Evolutionary conservation across 345 rosid species (phyloP).

Genomic region (Populus ilicifolia): DNA sequence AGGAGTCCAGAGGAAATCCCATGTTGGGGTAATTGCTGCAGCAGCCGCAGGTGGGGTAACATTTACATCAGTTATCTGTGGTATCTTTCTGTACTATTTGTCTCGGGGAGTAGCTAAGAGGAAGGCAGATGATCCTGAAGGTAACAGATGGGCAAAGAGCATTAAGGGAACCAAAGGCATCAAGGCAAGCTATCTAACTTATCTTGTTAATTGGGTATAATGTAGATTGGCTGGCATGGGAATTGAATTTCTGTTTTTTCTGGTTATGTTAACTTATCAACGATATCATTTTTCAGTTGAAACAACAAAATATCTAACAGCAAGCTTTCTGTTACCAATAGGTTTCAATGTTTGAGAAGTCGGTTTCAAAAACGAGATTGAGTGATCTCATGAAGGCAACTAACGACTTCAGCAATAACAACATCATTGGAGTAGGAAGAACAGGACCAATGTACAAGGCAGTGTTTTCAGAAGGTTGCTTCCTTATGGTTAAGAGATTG

Average conservation of each 20-base stretch:
- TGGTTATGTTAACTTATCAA: background rate
- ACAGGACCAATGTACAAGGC: constrained; percentile 84
- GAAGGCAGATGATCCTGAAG: constrained; percentile 88
- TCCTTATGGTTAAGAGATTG: constrained; percentile 82
- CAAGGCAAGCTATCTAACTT: constrained; percentile 49
- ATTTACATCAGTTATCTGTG: constrained; percentile 54
- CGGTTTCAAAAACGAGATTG: constrained; percentile 68
- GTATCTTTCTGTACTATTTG: constrained; percentile 45
- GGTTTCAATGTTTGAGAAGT: constrained; percentile 88
- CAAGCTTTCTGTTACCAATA: constrained; percentile 30
- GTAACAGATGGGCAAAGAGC: constrained; percentile 83
- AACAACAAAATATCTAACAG: constrained; percentile 3
- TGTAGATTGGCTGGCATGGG: background rate
- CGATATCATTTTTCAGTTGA: background rate
- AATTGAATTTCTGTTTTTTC: background rate
- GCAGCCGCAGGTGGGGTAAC: constrained; percentile 73
- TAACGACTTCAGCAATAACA: constrained; percentile 65
- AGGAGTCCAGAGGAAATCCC: constrained; percentile 9
- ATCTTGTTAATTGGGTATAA: background rate
- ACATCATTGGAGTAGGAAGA: constrained; percentile 79
- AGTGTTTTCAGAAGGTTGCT: constrained; percentile 63
- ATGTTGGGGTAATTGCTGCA: constrained; percentile 43
- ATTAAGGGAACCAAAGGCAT: constrained; percentile 58
- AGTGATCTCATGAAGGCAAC: constrained; percentile 92
- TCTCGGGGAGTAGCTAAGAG: constrained; percentile 50